Evolutionary conservation across 2,329 filamentous ascomycete genomes (phyloP), one percentile per base, ranked within the genome.

Genomic region (Scolecobasidium constrictum): DNA sequence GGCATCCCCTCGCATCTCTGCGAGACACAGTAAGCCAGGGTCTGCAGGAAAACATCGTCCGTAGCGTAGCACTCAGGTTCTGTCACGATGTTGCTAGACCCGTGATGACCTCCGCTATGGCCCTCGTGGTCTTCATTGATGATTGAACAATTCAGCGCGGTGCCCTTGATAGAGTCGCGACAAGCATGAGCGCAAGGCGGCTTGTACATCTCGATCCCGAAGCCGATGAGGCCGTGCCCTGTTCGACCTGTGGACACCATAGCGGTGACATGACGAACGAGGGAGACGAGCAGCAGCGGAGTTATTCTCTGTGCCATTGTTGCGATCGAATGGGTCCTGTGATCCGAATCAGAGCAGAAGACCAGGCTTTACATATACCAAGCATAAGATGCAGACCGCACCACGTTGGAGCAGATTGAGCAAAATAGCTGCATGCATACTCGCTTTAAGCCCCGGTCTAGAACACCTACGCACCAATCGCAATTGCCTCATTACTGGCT

Each of bases 21-120:
- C n/a, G 31, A 42, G 4, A 53, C 48, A 40, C 51, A 53, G 19
- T 40, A 50, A n/a, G 51, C 51, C 26, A 52, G 33, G 5, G 50
- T 49, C 26, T 48, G 42, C 5, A 53, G 42, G 40, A 48, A 53
- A 4, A 40, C 22, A 35, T 51, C 48, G 41, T 53, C 44, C 3
- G 41, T 50, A 7, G 51, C 49, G 33, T 49, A 49, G 41, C 51
- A 53, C 9, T 49, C 35, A n/a, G 51, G 42, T 17, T 42, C 38
- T 3, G 50, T 42, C 19, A 45, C 35, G 11, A 35, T 13, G 3
- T 3, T 20, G n/a, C n/a, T n/a, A n/a, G n/a, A n/a, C n/a, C n/a
- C n/a, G n/a, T n/a, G n/a, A n/a, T n/a, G n/a, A n/a, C n/a, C n/a
- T 7, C 9, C 18, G 20, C 34, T 16, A 19, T 38, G 41, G 9